Evolutionary conservation across 23 red algal species (phyloP), one percentile per base, ranked within the genome.

Genomic region (Gracilariopsis chorda): DNA sequence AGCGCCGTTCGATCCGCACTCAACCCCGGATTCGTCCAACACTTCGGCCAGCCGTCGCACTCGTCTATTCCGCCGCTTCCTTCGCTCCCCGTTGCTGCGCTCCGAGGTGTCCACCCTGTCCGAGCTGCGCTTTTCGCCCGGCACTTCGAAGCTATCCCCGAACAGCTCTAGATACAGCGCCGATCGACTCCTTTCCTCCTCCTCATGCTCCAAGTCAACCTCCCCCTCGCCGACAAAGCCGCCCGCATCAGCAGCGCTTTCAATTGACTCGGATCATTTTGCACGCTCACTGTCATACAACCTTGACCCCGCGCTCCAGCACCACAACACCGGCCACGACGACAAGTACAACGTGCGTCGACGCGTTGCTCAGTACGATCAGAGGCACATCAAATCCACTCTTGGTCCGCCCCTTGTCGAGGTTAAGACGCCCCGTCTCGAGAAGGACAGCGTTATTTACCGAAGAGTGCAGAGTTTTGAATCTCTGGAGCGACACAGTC

Each of bases 381-480:
- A 45, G 37, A 73, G 42, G 67, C 67, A 73, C 7, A 42, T 42
- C 67, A 73, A 73, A 12, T 73, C 67, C 12, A 73, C 67, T n/a
- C 47, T 73, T 46, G 67, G 67, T 25, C 67, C 67, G 39, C 67
- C 67, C 17, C 67, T 73, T 7, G 28, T 73, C 20, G 20, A 73
- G 47, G 33, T 73, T 7, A 25, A n/a, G 47, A 42, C 39, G 21
- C 67, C 67, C 1, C 67, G 40, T 10, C 39, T 73, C n/a, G 67
- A 73, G 37, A 73, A 73, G 40, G 37, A 73, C 11, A 73, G 67
- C 40, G 47, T n/a, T 0, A 73, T 73, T 45, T 73, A 73, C 40
- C n/a, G 14, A 17, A 73, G 67, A 73, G 67, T 73, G 13, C 67
- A 46, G 67, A 73, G 67, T 17, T 73, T 73, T 73, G 67, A 73